phyloP scores from a whole-genome alignment of 1,284 basidiomycete species.

The Fistulinella cinereoalba region DNA sequence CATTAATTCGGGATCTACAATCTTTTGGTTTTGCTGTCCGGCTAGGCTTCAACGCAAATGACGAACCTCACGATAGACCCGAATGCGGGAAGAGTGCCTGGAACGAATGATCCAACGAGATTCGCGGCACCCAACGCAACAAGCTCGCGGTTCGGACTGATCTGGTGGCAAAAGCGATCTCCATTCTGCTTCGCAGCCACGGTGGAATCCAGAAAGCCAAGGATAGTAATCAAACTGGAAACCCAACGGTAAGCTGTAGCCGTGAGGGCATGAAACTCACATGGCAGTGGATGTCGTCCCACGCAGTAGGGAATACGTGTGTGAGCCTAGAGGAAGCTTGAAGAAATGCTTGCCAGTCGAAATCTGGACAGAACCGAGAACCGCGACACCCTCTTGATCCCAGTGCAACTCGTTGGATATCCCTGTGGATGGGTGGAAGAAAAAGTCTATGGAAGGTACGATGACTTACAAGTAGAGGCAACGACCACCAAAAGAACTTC shows the following conservation, averaged over 20 bases:
- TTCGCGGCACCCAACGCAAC: slow-evolving; percentile 87
- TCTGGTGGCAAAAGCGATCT: slow-evolving; percentile 78
- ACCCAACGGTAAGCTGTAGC: slow-evolving; percentile 1
- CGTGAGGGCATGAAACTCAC: slow-evolving; percentile 39
- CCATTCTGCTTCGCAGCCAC: slow-evolving; percentile 87
- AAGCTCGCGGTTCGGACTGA: slow-evolving; percentile 89
- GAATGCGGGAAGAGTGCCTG: slow-evolving; percentile 84
- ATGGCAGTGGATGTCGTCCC: slow-evolving; percentile 77
- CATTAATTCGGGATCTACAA: slow-evolving; percentile 79
- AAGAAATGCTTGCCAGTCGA: slow-evolving; percentile 58
- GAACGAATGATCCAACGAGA: slow-evolving; percentile 73
- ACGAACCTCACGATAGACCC: slow-evolving; percentile 84
- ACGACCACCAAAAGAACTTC: slow-evolving; percentile 83
- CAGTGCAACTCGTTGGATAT: slow-evolving; percentile 70
- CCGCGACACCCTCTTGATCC: slow-evolving; percentile 76
- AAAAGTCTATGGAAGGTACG: neutral
- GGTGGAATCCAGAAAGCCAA: slow-evolving; percentile 81
- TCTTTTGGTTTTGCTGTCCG: neutral
- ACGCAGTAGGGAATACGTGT: slow-evolving; percentile 62
- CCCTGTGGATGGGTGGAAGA: slow-evolving; percentile 42
- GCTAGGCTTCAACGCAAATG: neutral
- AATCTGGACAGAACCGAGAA: slow-evolving; percentile 75
- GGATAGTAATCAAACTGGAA: slow-evolving; percentile 64
- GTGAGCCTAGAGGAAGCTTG: slow-evolving; percentile 61
- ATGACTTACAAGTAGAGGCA: slow-evolving; percentile 67